Percentiles rank a stretch among this genome's conserved stretches.
These are phyloP conservation scores for Kazachstania martiniae DNA, from an alignment of 805 yeast genomes.

Conservation along the genomic window DNA sequence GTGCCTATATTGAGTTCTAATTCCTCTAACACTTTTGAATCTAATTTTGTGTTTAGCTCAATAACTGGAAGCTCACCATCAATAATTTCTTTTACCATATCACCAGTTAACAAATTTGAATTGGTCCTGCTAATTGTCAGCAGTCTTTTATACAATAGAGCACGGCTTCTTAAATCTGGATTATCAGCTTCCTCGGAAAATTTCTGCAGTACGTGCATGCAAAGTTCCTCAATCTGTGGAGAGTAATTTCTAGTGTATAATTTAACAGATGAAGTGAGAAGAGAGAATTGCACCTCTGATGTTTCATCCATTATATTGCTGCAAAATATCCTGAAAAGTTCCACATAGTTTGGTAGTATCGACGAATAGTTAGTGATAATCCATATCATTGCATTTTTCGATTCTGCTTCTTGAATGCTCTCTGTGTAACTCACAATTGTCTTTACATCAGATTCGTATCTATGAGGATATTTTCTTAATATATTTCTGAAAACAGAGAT, in stretches of 20 bases:
- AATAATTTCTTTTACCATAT: conserved; percentile 42
- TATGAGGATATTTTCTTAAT: conserved; percentile 60
- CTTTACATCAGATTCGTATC: conserved; percentile 36
- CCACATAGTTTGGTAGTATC: conserved; percentile 27
- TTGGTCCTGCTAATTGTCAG: conserved; percentile 33
- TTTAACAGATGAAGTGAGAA: conserved; percentile 66
- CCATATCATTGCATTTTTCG: conserved; percentile 76
- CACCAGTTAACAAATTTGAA: conserved; percentile 28
- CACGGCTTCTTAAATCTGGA: conserved; percentile 83
- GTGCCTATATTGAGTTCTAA: conserved; percentile 74
- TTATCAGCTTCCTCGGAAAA: conserved; percentile 68
- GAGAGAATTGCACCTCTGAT: conserved; percentile 60
- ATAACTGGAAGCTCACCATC: conserved; percentile 54
- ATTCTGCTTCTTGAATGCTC: conserved; percentile 61
- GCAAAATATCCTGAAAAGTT: conserved; percentile 28
- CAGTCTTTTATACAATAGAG: conserved; percentile 76
- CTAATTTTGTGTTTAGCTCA: conserved; percentile 58
- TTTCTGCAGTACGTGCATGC: conserved; percentile 47
- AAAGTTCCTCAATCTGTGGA: conserved; percentile 40
- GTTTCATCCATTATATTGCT: conserved; percentile 46
- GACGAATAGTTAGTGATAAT: conserved; percentile 63
- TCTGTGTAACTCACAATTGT: conserved; percentile 36
- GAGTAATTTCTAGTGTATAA: conserved; percentile 48
- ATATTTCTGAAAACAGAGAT: conserved; percentile 68
- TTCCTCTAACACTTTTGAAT: conserved; percentile 64